Evolutionary conservation across 305 asterid genomes (phyloP), one percentile per base, ranked within the genome.

Genomic region (Fraxinus velutina): DNA sequence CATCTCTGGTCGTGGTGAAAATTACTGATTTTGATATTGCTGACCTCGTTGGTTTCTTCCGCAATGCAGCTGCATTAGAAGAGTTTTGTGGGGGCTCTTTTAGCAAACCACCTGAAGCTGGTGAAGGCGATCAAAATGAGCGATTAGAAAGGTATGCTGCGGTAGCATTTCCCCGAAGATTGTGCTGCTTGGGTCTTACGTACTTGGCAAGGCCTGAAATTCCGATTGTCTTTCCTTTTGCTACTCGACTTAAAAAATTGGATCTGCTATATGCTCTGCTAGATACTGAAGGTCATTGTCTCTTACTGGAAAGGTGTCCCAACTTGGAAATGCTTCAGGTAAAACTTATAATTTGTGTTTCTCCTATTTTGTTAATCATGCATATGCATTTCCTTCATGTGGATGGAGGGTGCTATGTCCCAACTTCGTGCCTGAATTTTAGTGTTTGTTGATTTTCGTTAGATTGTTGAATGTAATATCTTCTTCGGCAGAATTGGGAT

Each of bases 181-280:
- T 96, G 82, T 52, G 64, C 10, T 52, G 1, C 64, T 52, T 88
- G 90, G 98, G 95, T n/a, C n/a, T n/a, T n/a, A n/a, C n/a, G n/a
- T n/a, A n/a, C n/a, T n/a, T n/a, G n/a, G n/a, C n/a, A n/a, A n/a
- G n/a, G n/a, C n/a, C n/a, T n/a, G n/a, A n/a, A n/a, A n/a, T n/a
- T 39, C 50, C 50, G 79, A 84, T 94, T 60, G 80, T 96, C 74
- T 90, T 89, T 81, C 95, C 97, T 13, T 83, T 96, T 79, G 93
- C 97, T 32, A 85, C 93, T 52, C 89, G 86, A 73, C 90, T 96
- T 68, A 94, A 73, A 81, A 93, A 90, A 86, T 70, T 96, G 92
- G 99, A 96, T 79, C 96, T 96, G 79, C 92, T 94, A 2, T n/a
- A n/a, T n/a, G 97, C 97, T 73, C 64, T 94, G 85, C 96, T 96